Evolutionary conservation across 805 yeast species (phyloP).

Genomic region (Yamadazyma akitaensis): DNA sequence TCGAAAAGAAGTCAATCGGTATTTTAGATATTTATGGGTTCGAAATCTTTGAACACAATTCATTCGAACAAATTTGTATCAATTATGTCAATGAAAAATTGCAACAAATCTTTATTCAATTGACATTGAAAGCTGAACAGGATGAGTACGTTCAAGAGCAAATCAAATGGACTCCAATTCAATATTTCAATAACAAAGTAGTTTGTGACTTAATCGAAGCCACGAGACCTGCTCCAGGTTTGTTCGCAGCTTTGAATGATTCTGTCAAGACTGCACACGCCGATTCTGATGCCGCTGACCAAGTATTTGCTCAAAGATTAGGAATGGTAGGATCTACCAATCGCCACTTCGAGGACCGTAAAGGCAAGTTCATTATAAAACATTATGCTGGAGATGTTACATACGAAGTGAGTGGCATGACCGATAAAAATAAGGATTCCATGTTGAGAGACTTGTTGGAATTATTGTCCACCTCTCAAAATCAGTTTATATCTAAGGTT

Average conservation of each 20-base stretch:
- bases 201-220: slow-evolving; percentile 96
- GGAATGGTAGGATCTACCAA: slow-evolving; percentile 74
- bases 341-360: slow-evolving; percentile 86
- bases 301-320: slow-evolving; percentile 88
- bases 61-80: slow-evolving; percentile 93
- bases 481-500: slow-evolving; percentile 60
- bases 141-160: slow-evolving; percentile 95
- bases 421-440: slow-evolving; percentile 96
- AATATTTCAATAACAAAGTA: slow-evolving; percentile 91
- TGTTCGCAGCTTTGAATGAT: slow-evolving; percentile 94
- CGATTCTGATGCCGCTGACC: slow-evolving; percentile 94
- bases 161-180: slow-evolving; percentile 96
- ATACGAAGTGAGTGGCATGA: slow-evolving; percentile 84
- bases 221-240: slow-evolving; percentile 85
- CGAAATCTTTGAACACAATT: slow-evolving; percentile 92
- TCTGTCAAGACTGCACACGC: slow-evolving; percentile 99
- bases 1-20: slow-evolving; percentile 69
- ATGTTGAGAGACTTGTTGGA: slow-evolving; percentile 85
- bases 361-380: slow-evolving; percentile 81
- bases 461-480: slow-evolving; percentile 66
- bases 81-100: slow-evolving; percentile 94
- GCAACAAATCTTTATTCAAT: slow-evolving; percentile 93
- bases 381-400: slow-evolving; percentile 99
- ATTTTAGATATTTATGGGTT: slow-evolving; percentile 94
- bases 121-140: slow-evolving; percentile 94